Conservation (phyloP, 805 yeast species). For the Candida anglica region DNA sequence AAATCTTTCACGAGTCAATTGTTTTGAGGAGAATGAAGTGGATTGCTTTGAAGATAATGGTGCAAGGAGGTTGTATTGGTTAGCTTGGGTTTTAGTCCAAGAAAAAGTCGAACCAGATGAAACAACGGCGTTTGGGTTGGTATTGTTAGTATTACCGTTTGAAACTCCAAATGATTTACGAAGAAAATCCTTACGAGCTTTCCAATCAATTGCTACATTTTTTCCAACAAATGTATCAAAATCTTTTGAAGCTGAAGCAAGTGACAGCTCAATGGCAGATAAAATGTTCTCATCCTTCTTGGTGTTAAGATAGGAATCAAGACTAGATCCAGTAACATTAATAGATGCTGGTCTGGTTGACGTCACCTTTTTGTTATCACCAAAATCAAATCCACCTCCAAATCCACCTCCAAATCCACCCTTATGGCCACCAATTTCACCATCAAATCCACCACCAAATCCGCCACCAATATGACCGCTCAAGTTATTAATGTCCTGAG, state of each 20-base stretch:
- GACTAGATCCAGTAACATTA: constrained; percentile 18
- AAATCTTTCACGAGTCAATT: constrained; percentile 51
- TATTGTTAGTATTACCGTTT: neutral
- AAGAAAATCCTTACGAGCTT: constrained; percentile 66
- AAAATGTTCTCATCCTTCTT: constrained; percentile 82
- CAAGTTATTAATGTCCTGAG: constrained; percentile 18
- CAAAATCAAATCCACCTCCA: constrained; percentile 10
- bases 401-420: neutral
- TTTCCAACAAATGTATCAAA: constrained; percentile 75
- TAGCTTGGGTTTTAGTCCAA: constrained; percentile 5
- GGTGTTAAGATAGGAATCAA: constrained; percentile 59
- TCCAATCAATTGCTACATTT: constrained; percentile 82
- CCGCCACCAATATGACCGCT: constrained; percentile 6
- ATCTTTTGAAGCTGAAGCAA: constrained; percentile 70
- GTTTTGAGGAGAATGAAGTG: constrained; percentile 19
- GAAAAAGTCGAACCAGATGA: neutral
- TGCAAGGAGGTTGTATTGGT: constrained; percentile 3
- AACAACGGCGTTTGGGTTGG: neutral
- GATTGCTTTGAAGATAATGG: constrained; percentile 1
- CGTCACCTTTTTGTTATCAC: constrained; percentile 5
- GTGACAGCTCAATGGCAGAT: constrained; percentile 76
- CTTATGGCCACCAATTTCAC: neutral
- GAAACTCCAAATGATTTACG: constrained; percentile 64
- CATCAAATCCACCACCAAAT: constrained; percentile 2
- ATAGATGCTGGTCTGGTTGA: constrained; percentile 1